These are phyloP conservation scores for Leccinellum albellum DNA, from an alignment of 768 basidiomycete genomes.

Conservation along the genomic window DNA sequence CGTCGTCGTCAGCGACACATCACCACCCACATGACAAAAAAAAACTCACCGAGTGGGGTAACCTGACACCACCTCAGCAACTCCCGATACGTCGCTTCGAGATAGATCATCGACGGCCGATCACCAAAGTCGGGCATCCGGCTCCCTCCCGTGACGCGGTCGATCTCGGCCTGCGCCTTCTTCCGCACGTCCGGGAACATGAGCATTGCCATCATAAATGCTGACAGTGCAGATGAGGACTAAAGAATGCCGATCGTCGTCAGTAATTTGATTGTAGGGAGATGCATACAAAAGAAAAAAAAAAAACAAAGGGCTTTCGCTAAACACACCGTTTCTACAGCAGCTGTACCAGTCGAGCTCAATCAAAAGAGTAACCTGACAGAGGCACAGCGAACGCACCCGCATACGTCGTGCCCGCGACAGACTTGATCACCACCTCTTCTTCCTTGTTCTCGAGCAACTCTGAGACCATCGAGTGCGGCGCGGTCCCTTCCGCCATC, in stretches of 20 bases:
- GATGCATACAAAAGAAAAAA: no score
- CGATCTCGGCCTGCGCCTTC: conserved; percentile 29
- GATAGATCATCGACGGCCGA: conserved; percentile 20
- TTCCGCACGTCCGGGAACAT: conserved; percentile 23
- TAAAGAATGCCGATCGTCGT: not conserved
- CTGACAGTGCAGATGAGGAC: conserved; percentile 22
- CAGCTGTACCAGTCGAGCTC: conserved; percentile 8
- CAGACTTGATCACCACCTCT: conserved; percentile 25
- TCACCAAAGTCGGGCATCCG: conserved; percentile 21
- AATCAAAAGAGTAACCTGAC: not conserved
- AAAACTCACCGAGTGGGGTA: conserved; percentile 20
- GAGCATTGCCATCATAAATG: conserved; percentile 27
- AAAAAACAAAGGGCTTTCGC: no score
- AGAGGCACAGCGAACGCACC: conserved; percentile 14
- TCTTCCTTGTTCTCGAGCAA: conserved; percentile 26
- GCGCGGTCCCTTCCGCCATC: conserved; percentile 16
- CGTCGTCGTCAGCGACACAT: not conserved
- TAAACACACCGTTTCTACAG: conserved; percentile 19
- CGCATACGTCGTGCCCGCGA: conserved; percentile 30
- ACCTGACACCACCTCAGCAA: conserved; percentile 24
- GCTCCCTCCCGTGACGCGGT: conserved; percentile 13
- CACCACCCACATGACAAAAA: not conserved
- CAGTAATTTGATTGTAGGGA: not conserved
- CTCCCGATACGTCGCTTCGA: conserved; percentile 23
- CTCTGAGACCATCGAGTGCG: conserved; percentile 19